These are phyloP conservation scores for Pontederia crassipes DNA, from an alignment of 176 grass and related monocot species.

Conservation along the genomic window DNA sequence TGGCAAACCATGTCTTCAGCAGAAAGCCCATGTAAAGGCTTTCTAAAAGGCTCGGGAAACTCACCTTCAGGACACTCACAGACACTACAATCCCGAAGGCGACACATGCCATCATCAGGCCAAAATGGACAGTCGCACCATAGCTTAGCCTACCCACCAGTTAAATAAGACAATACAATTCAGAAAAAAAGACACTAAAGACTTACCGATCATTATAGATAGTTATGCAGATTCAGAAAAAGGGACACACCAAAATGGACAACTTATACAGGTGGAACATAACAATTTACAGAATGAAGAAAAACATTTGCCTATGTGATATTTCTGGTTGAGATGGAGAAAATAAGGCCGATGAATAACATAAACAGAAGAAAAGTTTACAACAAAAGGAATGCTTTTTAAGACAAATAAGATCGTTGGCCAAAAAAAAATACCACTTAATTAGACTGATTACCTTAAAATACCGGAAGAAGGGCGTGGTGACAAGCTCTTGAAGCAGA, in stretches of 20 bases:
- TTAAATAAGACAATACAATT: conserved; percentile 9
- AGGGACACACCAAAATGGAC: too few species aligned
- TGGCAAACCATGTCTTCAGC: conserved; percentile 66
- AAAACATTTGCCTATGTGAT: too few species aligned
- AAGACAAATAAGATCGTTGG: too few species aligned
- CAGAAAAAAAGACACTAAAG: not conserved
- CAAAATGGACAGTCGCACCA: conserved; percentile 97
- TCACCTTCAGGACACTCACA: conserved; percentile 96
- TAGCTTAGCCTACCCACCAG: conserved; percentile 59
- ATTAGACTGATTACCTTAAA: conserved; percentile 59
- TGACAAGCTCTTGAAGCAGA: conserved; percentile 69
- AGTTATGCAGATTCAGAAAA: too few species aligned
- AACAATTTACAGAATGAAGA: too few species aligned
- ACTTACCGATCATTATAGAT: not conserved
- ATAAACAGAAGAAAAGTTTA: too few species aligned
- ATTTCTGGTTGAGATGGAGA: too few species aligned
- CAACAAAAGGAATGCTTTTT: too few species aligned
- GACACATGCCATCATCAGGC: conserved; percentile 97
- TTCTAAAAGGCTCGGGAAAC: conserved; percentile 86
- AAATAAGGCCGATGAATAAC: too few species aligned
- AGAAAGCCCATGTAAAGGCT: conserved; percentile 46
- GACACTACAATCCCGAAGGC: conserved; percentile 82
- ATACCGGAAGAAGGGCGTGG: conserved; percentile 81
- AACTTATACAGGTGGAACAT: too few species aligned
- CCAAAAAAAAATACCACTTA: too few species aligned